Percentiles rank a stretch among this genome's conserved stretches.
Evolutionary conservation across 257 asterid species (phyloP).

Genomic region (Primulina huaijiensis): DNA sequence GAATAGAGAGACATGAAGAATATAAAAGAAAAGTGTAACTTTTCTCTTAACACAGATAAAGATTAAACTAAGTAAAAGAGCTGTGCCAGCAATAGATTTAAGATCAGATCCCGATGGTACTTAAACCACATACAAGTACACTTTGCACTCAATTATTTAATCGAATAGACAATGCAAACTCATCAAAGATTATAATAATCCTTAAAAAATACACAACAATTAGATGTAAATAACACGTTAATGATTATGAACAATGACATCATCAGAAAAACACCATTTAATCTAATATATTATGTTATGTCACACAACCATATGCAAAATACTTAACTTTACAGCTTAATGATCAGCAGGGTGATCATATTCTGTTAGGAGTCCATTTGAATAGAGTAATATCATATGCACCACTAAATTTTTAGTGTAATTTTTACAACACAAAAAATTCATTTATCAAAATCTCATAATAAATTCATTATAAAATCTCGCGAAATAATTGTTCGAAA

Average conservation of each 20-base stretch:
- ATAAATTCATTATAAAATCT: no score
- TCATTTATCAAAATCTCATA: no score
- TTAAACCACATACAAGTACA: constrained; percentile 28
- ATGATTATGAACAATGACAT: not conserved
- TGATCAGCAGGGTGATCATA: no score
- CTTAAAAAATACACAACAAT: constrained; percentile 10
- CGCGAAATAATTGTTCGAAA: no score
- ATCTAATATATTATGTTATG: no score
- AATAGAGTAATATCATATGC: no score
- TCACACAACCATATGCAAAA: no score
- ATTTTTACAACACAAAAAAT: no score
- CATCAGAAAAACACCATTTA: not conserved
- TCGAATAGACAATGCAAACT: constrained; percentile 10
- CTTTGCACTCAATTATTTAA: constrained; percentile 10
- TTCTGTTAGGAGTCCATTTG: no score
- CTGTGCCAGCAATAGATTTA: constrained; percentile 25
- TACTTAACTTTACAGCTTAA: no score
- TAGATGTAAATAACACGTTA: no score
- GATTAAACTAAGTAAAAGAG: constrained; percentile 21
- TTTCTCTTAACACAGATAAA: constrained; percentile 2
- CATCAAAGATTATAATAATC: constrained; percentile 12
- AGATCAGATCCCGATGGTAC: constrained; percentile 54
- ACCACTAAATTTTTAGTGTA: no score
- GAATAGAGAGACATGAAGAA: constrained; percentile 20
- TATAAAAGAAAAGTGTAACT: constrained; percentile 20